Evolutionary conservation across 1,284 basidiomycete species (phyloP).

Genomic region (Binderoboletus segoi): DNA sequence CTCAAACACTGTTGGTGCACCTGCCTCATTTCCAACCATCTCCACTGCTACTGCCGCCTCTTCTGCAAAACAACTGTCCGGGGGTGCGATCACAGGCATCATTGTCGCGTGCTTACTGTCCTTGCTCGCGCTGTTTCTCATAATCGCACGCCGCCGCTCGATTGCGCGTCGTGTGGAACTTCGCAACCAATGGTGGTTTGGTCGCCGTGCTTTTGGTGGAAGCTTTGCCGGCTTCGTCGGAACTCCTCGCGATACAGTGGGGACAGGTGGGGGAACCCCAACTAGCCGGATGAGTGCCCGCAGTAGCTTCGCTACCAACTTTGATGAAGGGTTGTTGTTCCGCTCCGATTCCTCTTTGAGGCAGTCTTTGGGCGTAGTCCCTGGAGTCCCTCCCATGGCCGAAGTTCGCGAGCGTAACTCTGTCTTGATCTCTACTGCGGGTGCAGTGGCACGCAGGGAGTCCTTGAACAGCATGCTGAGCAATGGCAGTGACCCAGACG

Average conservation of each 20-base stretch:
- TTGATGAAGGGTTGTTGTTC: slow-evolving; percentile 38
- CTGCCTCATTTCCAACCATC: slow-evolving; percentile 4
- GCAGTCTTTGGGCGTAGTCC: slow-evolving; percentile 14
- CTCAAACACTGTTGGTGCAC: background rate
- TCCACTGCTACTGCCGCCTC: slow-evolving; percentile 3
- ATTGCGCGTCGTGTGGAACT: slow-evolving; percentile 33
- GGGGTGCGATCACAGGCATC: slow-evolving; percentile 34
- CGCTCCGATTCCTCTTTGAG: slow-evolving; percentile 13
- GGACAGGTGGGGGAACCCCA: background rate
- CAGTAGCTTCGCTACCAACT: slow-evolving; percentile 51
- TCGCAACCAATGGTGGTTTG: slow-evolving; percentile 32
- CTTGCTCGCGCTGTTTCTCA: slow-evolving; percentile 26
- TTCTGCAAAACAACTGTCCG: slow-evolving; percentile 23
- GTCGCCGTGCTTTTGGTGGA: background rate
- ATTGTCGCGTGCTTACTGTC: slow-evolving; percentile 27
- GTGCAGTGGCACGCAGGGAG: slow-evolving; percentile 30
- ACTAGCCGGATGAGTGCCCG: slow-evolving; percentile 31
- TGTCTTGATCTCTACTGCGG: slow-evolving; percentile 20
- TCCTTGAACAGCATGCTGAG: slow-evolving; percentile 45
- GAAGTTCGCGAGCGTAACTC: slow-evolving; percentile 43
- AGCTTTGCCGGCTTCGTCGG: slow-evolving; percentile 1
- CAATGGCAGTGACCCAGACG: slow-evolving; percentile 30
- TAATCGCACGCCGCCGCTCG: slow-evolving; percentile 39
- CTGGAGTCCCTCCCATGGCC: slow-evolving; percentile 48
- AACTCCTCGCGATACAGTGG: slow-evolving; percentile 1